A percentile compares a stretch with the other conserved stretches of the same genome.
Conservation (phyloP, 202 grass and related monocot species). For the Musa balbisiana region DNA sequence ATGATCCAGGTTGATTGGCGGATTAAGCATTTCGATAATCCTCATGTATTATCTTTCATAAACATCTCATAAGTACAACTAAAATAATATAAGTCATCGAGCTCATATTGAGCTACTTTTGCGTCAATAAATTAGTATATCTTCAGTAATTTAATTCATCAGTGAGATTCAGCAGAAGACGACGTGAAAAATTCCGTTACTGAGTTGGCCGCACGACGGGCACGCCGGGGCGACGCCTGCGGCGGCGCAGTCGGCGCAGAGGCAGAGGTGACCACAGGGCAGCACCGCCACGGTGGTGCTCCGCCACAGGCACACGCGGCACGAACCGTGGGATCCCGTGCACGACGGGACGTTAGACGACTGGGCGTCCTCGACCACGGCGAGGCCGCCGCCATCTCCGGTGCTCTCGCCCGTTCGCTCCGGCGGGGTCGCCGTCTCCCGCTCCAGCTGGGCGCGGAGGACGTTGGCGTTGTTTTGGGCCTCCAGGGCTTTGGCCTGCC, state of each 20-base stretch:
- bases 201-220: neutral
- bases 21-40: too few relatives aligned
- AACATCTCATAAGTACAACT: too few relatives aligned
- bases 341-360: neutral
- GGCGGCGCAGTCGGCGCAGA: neutral
- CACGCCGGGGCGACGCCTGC: neutral
- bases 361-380: neutral
- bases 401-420: neutral
- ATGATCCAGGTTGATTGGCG: too few relatives aligned
- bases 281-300: neutral
- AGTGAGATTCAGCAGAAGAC: neutral
- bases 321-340: neutral
- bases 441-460: neutral
- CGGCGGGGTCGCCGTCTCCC: neutral
- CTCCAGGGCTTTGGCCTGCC: neutral
- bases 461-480: neutral
- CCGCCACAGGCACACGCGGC: neutral
- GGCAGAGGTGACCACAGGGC: slow-evolving; percentile 1
- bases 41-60: too few relatives aligned
- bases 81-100: too few relatives aligned
- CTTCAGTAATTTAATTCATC: too few relatives aligned
- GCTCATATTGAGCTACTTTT: too few relatives aligned
- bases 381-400: neutral
- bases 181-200: neutral
- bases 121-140: too few relatives aligned